Conservation (phyloP, 148 eudicot genomes). For the Pharnaceum exiguum region DNA sequence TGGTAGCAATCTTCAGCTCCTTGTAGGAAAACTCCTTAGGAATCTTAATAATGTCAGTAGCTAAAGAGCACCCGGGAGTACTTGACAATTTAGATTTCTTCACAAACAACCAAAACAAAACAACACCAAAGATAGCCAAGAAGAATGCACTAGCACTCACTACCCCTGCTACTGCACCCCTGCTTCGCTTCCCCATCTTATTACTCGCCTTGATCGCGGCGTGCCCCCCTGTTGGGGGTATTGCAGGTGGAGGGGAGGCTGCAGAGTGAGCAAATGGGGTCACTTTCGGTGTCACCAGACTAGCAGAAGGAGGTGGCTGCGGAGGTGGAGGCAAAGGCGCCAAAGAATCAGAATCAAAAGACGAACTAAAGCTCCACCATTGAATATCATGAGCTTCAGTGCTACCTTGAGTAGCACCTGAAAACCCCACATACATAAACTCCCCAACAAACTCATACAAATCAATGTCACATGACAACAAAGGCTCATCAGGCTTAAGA, state of each 20-base stretch:
- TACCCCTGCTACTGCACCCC: slow-evolving; percentile 77
- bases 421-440: slow-evolving; percentile 73
- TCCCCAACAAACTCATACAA: slow-evolving; percentile 41
- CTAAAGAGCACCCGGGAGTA: slow-evolving; percentile 26
- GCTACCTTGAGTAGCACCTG: slow-evolving; percentile 89
- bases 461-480: slow-evolving; percentile 40
- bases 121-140: slow-evolving; percentile 44
- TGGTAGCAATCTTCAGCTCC: slow-evolving; percentile 69
- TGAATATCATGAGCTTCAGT: slow-evolving; percentile 71
- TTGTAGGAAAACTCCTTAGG: slow-evolving; percentile 82
- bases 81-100: slow-evolving; percentile 33
- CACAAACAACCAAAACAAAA: slow-evolving; percentile 58
- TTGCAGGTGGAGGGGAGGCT: slow-evolving; percentile 26
- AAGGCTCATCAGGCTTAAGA: slow-evolving; percentile 54
- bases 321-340: slow-evolving; percentile 20
- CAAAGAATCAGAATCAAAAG: slow-evolving; percentile 23
- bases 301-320: slow-evolving; percentile 33
- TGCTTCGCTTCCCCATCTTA: slow-evolving; percentile 34
- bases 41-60: slow-evolving; percentile 54
- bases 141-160: slow-evolving; percentile 75
- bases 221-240: slow-evolving; percentile 31
- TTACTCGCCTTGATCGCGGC: slow-evolving; percentile 18
- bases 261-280: slow-evolving; percentile 11
- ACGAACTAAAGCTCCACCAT: slow-evolving; percentile 87
- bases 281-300: slow-evolving; percentile 28